Evolutionary conservation across 495 filamentous ascomycete species (phyloP).

Genomic region (Tuber aestivum): DNA sequence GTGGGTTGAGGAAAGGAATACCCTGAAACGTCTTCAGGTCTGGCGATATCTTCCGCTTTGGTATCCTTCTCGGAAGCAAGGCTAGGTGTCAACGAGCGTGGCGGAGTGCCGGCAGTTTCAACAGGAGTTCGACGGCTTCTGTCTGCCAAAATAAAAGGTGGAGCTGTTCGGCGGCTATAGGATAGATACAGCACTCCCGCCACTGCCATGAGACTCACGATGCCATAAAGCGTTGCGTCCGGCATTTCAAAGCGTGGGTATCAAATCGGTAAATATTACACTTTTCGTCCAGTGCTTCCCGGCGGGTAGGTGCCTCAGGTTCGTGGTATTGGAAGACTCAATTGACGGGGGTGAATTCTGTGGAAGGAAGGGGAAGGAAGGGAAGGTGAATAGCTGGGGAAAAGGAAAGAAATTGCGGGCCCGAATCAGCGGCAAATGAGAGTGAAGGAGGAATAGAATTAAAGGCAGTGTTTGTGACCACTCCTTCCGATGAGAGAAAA

Average conservation of each 20-base stretch:
- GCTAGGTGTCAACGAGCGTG: not conserved
- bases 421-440: not conserved
- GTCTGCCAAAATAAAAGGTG: not conserved
- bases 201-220: not conserved
- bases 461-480: not conserved
- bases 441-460: not conserved
- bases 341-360: not conserved
- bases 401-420: not conserved
- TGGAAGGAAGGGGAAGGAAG: not conserved
- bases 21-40: conserved; percentile 2
- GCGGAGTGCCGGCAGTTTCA: not conserved
- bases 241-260: conserved; percentile 4
- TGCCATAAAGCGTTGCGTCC: not conserved
- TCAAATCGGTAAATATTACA: not conserved
- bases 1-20: not conserved
- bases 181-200: not conserved
- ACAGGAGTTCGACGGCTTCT: not conserved
- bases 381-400: not conserved
- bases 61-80: not conserved
- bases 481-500: not conserved
- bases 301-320: not conserved
- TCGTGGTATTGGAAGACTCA: not conserved
- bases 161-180: not conserved
- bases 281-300: not conserved
- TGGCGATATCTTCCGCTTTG: not conserved